Evolutionary conservation across 106 monocot genomes (phyloP).

Genomic region (Chionographis japonica): DNA sequence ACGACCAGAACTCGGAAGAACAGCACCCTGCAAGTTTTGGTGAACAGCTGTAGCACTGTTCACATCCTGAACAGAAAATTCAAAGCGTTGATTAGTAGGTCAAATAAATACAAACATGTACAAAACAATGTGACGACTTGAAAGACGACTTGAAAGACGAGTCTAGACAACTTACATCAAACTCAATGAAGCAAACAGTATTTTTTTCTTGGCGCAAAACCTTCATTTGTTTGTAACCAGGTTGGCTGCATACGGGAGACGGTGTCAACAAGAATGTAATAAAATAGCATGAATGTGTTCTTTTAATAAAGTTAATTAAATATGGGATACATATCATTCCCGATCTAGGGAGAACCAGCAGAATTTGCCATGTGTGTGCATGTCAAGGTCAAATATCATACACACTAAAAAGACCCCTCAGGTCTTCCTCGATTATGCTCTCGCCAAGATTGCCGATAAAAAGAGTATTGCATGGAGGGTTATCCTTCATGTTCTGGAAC

Average conservation of each 20-base stretch:
- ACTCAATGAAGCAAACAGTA: conserved; percentile 99
- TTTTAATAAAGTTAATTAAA: too few species aligned
- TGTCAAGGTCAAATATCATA: conserved; percentile 23
- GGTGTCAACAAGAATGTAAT: not conserved
- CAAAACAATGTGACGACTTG: not conserved
- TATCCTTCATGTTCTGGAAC: conserved; percentile 5
- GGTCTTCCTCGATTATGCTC: conserved; percentile 82
- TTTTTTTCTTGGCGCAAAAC: conserved; percentile 88
- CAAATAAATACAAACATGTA: not conserved
- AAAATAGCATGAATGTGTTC: not conserved
- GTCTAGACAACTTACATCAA: conserved; percentile 40
- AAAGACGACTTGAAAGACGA: not conserved
- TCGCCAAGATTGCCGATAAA: conserved; percentile 99
- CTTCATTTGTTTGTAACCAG: conserved; percentile 99
- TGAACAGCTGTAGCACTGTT: conserved; percentile 71
- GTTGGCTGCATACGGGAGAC: conserved; percentile 57
- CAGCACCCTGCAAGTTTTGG: conserved; percentile 88
- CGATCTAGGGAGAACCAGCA: not conserved
- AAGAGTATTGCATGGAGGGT: conserved; percentile 78
- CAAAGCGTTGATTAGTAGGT: not conserved
- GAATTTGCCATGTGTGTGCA: not conserved
- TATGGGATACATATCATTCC: not conserved
- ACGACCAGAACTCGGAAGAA: conserved; percentile 88
- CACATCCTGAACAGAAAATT: conserved; percentile 64
- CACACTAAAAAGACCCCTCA: conserved; percentile 72